Conservation (phyloP, 1,284 basidiomycete species). For the Rhodotorula sp. region DNA sequence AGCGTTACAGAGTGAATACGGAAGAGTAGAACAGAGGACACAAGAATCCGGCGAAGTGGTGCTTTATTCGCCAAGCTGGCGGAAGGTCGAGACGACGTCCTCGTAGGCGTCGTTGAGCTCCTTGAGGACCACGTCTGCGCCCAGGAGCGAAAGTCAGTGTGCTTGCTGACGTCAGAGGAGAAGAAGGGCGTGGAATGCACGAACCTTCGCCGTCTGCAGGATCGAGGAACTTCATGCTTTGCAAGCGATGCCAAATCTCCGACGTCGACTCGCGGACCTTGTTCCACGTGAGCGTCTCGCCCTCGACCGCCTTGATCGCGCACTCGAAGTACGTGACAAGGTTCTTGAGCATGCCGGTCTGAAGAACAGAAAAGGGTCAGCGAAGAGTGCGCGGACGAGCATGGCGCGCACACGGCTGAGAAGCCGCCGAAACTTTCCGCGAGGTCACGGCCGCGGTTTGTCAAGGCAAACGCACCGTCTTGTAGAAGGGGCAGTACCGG, state of each 20-base stretch:
- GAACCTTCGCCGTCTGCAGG: slow-evolving; percentile 31
- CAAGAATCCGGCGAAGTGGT: too few species aligned
- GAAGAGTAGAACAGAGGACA: too few species aligned
- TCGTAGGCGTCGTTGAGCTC: too few species aligned
- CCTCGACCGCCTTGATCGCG: slow-evolving; percentile 79
- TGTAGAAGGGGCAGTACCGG: slow-evolving; percentile 97
- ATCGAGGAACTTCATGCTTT: slow-evolving; percentile 43
- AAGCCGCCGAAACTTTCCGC: neutral
- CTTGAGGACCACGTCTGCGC: slow-evolving; percentile 26
- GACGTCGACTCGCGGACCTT: slow-evolving; percentile 84
- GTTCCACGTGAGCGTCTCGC: slow-evolving; percentile 81
- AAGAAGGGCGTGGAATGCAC: neutral
- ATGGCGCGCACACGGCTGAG: neutral
- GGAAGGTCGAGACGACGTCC: too few species aligned
- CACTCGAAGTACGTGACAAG: slow-evolving; percentile 93
- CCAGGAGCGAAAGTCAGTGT: neutral
- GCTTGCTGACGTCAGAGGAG: too few species aligned
- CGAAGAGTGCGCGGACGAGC: neutral
- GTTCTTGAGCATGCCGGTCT: slow-evolving; percentile 91
- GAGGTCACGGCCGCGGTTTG: fast-evolving
- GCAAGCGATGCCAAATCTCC: slow-evolving; percentile 82
- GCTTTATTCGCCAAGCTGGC: too few species aligned
- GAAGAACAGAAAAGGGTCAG: neutral
- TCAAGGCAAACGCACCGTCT: slow-evolving; percentile 56
- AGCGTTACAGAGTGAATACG: too few species aligned